These are phyloP conservation scores for Magnolia changhungtana DNA, from an alignment of 164 flowering plant species.

Conservation along the genomic window DNA sequence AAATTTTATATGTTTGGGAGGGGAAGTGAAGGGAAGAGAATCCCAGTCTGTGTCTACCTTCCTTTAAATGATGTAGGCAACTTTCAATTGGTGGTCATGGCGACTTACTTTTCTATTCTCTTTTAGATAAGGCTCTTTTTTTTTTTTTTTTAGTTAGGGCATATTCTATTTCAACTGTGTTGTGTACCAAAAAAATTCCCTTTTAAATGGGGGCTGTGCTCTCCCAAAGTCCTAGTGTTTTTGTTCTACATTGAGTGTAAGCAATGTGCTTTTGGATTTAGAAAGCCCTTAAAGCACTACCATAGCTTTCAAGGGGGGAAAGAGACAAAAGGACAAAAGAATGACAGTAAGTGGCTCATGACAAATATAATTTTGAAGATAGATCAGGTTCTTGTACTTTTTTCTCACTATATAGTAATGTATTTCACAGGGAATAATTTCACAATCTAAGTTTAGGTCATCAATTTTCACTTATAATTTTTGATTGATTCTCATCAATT, in stretches of 20 bases:
- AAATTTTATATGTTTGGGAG: too few relatives aligned
- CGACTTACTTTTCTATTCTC: neutral
- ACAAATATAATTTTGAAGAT: neutral
- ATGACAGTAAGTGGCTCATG: neutral
- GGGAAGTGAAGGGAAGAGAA: neutral
- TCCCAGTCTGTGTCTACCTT: too few relatives aligned
- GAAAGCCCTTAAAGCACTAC: neutral
- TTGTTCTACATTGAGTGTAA: neutral
- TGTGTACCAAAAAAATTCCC: neutral
- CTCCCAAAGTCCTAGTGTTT: neutral
- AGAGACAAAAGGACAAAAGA: neutral
- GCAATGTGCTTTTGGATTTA: neutral
- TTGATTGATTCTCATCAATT: neutral
- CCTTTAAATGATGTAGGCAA: neutral
- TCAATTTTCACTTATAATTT: neutral
- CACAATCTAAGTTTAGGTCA: neutral
- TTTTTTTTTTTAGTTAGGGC: neutral
- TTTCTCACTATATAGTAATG: neutral
- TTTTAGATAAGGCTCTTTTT: neutral
- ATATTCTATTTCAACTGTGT: neutral
- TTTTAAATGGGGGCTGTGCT: neutral
- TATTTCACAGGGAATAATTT: neutral
- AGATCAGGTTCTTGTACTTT: neutral
- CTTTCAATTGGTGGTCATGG: neutral
- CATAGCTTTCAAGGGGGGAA: neutral